Percentiles rank a stretch among this genome's conserved stretches.
These are phyloP conservation scores for Plasmodium ovale DNA, from an alignment of 169 alveolate species.

Conservation along the genomic window DNA sequence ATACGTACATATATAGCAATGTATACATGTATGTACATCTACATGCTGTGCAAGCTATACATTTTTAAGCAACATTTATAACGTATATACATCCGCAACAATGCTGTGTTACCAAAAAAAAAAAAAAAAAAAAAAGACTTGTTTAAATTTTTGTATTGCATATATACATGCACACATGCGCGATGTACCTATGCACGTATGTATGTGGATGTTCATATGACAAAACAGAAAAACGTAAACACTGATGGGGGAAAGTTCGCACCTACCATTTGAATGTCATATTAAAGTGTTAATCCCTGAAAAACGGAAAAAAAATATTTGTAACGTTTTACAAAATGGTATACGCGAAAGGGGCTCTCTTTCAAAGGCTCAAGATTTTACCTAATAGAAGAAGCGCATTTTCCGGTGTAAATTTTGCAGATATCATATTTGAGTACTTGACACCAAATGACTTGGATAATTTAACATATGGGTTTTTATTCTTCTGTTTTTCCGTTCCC, in stretches of 20 bases:
- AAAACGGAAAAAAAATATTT: slow-evolving; percentile 1
- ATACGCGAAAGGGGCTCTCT: background rate
- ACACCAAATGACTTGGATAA: slow-evolving; percentile 73
- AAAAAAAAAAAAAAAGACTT: background rate
- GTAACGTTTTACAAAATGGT: background rate
- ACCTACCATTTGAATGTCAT: background rate
- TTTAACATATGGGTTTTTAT: slow-evolving; percentile 55
- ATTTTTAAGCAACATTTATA: no score
- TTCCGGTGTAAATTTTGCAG: slow-evolving; percentile 75
- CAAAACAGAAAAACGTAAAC: background rate
- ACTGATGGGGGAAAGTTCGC: background rate
- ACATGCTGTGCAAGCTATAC: no score
- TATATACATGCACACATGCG: no score
- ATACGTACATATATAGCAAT: background rate
- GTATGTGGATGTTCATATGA: background rate
- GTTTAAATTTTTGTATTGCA: no score
- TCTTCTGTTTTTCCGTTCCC: slow-evolving; percentile 7
- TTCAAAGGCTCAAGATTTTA: background rate
- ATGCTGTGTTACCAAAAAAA: background rate
- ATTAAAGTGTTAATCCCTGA: slow-evolving; percentile 41
- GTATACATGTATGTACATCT: no score
- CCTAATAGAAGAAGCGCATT: slow-evolving; percentile 69
- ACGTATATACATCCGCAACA: background rate
- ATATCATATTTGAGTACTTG: slow-evolving; percentile 56
- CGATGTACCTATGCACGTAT: no score